These are phyloP conservation scores for Chlorella sp. DNA, from an alignment of 139 green algal genomes.

Conservation along the genomic window DNA sequence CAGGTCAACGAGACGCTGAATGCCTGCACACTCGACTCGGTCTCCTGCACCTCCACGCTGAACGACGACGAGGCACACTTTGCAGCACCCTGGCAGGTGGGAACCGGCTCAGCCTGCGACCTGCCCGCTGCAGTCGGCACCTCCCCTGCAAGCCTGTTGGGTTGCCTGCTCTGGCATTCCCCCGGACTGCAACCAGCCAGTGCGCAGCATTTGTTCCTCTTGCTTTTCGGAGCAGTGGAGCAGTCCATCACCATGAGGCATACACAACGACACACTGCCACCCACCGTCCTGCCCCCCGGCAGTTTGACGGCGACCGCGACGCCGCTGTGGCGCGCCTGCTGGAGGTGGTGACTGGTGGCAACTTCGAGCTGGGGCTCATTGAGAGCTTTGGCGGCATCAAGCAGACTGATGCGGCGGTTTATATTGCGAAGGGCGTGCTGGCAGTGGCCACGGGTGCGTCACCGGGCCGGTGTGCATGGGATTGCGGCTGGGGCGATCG, in stretches of 20 bases:
- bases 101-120: background rate
- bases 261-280: too few species aligned
- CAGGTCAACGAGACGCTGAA: conserved; percentile 70
- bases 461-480: too few species aligned
- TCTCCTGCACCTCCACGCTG: conserved; percentile 58
- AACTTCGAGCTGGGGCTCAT: conserved; percentile 10
- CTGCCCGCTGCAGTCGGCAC: too few species aligned
- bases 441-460: conserved; percentile 15
- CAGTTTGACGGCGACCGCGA: conserved; percentile 19
- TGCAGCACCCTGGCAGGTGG: conserved; percentile 52
- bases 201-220: too few species aligned
- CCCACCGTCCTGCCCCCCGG: too few species aligned
- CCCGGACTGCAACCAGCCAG: too few species aligned
- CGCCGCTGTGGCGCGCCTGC: background rate
- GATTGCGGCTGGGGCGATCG: too few species aligned
- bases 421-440: conserved; percentile 50
- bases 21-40: conserved; percentile 48
- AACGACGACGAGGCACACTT: conserved; percentile 76
- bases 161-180: too few species aligned
- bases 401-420: conserved; percentile 39
- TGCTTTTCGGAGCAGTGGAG: too few species aligned
- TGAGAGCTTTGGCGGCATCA: conserved; percentile 35
- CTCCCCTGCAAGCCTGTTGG: too few species aligned
- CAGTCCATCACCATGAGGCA: too few species aligned
- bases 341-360: background rate